phyloP scores from a whole-genome alignment of 2,329 filamentous ascomycete species.

The Alternaria gansuensis region DNA sequence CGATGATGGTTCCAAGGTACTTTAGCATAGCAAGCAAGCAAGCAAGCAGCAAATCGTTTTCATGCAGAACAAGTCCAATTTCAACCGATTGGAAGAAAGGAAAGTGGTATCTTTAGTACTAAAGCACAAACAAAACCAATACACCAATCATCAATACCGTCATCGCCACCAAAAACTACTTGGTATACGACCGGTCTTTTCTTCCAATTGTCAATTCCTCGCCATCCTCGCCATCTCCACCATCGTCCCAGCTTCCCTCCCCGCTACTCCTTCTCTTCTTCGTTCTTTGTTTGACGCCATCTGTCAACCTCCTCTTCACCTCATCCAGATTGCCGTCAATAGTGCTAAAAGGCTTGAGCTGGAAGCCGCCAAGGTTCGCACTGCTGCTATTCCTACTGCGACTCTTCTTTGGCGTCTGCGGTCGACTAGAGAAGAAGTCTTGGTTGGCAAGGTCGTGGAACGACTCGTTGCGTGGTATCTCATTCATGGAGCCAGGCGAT shows the following conservation, averaged over 20 bases:
- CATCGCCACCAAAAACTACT: constrained; percentile 6
- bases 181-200: constrained; percentile 23
- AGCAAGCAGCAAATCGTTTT: constrained; percentile 5
- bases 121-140: constrained; percentile 11
- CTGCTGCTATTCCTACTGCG: constrained; percentile 69
- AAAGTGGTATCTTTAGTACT: constrained; percentile 32
- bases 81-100: constrained; percentile 9
- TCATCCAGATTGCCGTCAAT: constrained; percentile 77
- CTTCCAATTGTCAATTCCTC: constrained; percentile 38
- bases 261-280: constrained; percentile 61
- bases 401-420: constrained; percentile 78
- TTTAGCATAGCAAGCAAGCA: constrained; percentile 20
- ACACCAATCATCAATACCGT: neutral
- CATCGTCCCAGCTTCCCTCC: constrained; percentile 35
- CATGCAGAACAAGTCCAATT: constrained; percentile 14
- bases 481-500: constrained; percentile 34
- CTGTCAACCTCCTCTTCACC: constrained; percentile 82
- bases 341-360: constrained; percentile 74
- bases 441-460: constrained; percentile 89
- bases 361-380: constrained; percentile 68
- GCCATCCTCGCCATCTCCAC: constrained; percentile 33
- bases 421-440: constrained; percentile 88
- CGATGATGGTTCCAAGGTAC: constrained; percentile 13
- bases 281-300: constrained; percentile 83
- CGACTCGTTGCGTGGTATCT: constrained; percentile 82